phyloP scores from a whole-genome alignment of 306 rosid species.

The Cucurbita moschata region DNA sequence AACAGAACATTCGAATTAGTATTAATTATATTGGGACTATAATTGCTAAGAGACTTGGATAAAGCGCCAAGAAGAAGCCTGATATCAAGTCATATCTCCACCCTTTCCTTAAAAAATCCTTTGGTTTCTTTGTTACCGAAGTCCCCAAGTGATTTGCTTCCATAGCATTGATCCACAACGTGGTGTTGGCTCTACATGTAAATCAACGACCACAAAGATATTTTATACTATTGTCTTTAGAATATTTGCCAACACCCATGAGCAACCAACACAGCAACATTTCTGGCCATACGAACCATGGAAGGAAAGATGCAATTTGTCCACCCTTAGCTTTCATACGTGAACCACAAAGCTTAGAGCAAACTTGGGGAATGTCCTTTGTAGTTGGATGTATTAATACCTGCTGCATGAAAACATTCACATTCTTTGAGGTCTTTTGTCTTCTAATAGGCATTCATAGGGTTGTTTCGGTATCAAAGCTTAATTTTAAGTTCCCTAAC shows the following conservation, averaged over 20 bases:
- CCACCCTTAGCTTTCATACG: background rate
- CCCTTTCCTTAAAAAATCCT: background rate
- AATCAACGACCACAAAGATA: background rate
- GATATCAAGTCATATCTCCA: background rate
- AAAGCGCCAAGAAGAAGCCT: background rate
- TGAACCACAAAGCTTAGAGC: background rate
- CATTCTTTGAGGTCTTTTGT: background rate
- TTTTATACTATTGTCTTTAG: background rate
- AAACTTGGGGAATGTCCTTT: background rate
- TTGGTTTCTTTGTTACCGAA: background rate
- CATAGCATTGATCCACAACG: background rate
- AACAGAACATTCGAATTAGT: background rate
- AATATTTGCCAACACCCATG: background rate
- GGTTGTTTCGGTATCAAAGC: background rate
- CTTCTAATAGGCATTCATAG: background rate
- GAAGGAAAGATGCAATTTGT: background rate
- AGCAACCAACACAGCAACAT: background rate
- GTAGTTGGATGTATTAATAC: background rate
- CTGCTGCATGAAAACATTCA: background rate
- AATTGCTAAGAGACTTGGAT: background rate
- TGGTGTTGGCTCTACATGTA: background rate
- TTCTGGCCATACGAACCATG: background rate
- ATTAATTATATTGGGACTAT: background rate
- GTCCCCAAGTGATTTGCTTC: background rate
- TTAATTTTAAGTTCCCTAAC: background rate